Evolutionary conservation across 345 rosid species (phyloP).

Genomic region (Eucalyptus microcorys): DNA sequence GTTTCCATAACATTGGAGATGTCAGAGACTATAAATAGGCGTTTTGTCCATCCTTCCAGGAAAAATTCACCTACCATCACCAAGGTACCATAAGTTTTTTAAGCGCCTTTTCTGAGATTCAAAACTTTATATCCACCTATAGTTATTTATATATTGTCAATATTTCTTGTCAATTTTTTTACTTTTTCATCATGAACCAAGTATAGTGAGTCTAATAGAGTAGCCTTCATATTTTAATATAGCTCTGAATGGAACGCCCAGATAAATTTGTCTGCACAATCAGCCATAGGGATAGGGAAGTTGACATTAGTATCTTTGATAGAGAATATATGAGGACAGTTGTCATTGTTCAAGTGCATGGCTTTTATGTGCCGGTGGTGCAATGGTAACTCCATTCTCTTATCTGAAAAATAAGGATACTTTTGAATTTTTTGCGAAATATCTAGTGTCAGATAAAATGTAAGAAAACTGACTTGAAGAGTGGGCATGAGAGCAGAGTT

Average conservation of each 20-base stretch:
- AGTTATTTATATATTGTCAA: not conserved
- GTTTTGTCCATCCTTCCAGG: constrained; percentile 75
- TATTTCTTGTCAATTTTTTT: not conserved
- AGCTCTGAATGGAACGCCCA: not conserved
- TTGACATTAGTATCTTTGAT: not conserved
- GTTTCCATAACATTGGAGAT: constrained; percentile 78
- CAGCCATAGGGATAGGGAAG: not conserved
- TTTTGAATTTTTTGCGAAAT: not conserved
- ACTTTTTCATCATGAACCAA: not conserved
- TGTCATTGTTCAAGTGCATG: not conserved
- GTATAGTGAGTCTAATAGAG: not conserved
- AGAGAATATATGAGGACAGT: not conserved
- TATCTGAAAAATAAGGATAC: not conserved
- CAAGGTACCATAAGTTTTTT: constrained; percentile 31
- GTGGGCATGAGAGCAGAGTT: not conserved
- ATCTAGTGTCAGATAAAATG: not conserved
- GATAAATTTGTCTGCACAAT: not conserved
- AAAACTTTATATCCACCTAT: not conserved
- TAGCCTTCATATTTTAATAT: not conserved
- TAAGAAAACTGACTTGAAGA: not conserved
- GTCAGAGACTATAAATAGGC: constrained; percentile 63
- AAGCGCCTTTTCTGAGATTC: not conserved
- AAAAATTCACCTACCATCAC: constrained; percentile 77
- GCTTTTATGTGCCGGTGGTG: not conserved
- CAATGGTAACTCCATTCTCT: not conserved